Percentiles rank a stretch among this genome's conserved stretches.
These are phyloP conservation scores for Chlorencoelia australis DNA, from an alignment of 2,329 filamentous ascomycete genomes.

Conservation along the genomic window DNA sequence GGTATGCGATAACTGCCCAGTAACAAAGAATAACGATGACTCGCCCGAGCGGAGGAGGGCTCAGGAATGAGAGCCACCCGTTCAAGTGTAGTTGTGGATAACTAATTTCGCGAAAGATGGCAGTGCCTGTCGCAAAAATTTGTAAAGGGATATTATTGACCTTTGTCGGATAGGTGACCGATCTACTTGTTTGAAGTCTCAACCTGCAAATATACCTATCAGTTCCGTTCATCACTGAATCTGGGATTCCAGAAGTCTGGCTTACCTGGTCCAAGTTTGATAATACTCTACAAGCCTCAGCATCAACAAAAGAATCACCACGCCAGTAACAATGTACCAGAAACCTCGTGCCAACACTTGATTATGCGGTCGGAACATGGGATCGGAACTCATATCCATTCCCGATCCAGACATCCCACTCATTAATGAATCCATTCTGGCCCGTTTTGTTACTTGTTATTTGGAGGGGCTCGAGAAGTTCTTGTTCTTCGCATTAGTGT, in stretches of 20 bases:
- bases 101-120: conserved; percentile 43
- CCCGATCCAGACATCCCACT: conserved; percentile 3
- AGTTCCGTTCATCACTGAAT: too few relatives aligned
- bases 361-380: conserved; percentile 36
- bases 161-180: conserved; percentile 39
- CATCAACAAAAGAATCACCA: conserved; percentile 18
- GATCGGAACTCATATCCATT: conserved; percentile 21
- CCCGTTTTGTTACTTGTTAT: too few relatives aligned
- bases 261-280: conserved; percentile 15
- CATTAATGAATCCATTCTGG: too few relatives aligned
- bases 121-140: conserved; percentile 48
- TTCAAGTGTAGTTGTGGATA: conserved; percentile 44
- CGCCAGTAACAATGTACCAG: conserved; percentile 47
- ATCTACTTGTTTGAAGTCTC: too few relatives aligned
- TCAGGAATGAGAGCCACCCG: conserved; percentile 41
- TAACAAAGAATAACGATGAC: conserved; percentile 43
- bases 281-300: conserved; percentile 12
- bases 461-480: too few relatives aligned
- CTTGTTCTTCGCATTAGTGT: too few relatives aligned
- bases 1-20: conserved; percentile 48
- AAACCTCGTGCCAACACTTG: conserved; percentile 43
- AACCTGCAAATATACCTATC: too few relatives aligned
- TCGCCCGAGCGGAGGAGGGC: conserved; percentile 47
- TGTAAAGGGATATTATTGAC: conserved; percentile 38
- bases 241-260: conserved; percentile 1